Evolutionary conservation across 2,329 filamentous ascomycete genomes (phyloP).

Genomic region (Fusarium protoensiforme): DNA sequence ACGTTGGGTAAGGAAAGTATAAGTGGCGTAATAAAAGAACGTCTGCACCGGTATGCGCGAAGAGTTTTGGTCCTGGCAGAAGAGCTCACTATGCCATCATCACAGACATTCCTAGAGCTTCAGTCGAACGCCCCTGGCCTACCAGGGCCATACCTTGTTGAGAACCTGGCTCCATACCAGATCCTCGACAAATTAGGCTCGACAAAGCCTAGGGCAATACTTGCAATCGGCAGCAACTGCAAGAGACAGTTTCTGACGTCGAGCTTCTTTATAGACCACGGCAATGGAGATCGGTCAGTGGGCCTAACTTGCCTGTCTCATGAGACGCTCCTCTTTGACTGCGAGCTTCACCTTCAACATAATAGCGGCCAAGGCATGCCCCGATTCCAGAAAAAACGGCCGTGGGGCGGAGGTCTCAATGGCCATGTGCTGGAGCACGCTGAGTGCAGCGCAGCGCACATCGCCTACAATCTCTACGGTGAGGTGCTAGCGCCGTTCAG

Average conservation of each 20-base stretch:
- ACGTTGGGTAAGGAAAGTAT: too few species aligned
- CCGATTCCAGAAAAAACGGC: not conserved
- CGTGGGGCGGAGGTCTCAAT: not conserved
- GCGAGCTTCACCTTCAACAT: conserved; percentile 3
- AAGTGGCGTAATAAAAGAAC: not conserved
- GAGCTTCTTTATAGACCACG: not conserved
- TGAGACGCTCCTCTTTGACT: not conserved
- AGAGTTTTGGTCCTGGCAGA: not conserved
- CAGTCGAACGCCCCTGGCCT: conserved; percentile 4
- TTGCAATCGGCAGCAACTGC: not conserved
- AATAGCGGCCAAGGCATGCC: not conserved
- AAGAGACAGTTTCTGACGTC: not conserved
- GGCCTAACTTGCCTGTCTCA: not conserved
- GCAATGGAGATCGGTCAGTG: not conserved
- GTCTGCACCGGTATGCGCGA: not conserved
- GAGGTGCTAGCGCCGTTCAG: conserved; percentile 2
- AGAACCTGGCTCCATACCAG: conserved; percentile 2
- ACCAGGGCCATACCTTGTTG: conserved; percentile 5
- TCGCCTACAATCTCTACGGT: not conserved
- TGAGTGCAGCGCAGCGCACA: not conserved
- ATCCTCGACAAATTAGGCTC: not conserved
- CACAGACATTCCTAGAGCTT: conserved; percentile 5
- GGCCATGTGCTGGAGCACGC: not conserved
- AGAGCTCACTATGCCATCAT: not conserved
- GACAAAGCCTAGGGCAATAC: not conserved